These are phyloP conservation scores for Xylaria curta DNA, from an alignment of 495 filamentous ascomycete genomes.

Conservation along the genomic window DNA sequence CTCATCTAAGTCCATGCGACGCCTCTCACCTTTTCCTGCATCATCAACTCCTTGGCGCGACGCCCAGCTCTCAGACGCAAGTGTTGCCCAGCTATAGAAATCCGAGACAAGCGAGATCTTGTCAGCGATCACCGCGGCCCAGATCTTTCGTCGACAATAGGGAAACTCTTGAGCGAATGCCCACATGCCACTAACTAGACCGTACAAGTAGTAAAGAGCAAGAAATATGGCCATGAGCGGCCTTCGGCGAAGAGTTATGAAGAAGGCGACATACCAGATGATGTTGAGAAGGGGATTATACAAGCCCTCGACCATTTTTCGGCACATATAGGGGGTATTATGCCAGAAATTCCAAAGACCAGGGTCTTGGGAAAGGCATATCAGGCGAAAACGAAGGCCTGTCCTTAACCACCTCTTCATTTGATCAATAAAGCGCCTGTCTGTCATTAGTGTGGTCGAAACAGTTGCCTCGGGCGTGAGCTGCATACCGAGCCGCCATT, in stretches of 20 bases:
- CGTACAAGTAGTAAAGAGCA: conserved; percentile 9
- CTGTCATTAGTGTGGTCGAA: conserved; percentile 23
- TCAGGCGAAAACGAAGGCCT: conserved; percentile 30
- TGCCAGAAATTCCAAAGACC: conserved; percentile 12
- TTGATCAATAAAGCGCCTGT: conserved; percentile 24
- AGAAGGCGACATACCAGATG: conserved; percentile 9
- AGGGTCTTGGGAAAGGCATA: conserved; percentile 33
- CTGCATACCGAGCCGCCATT: conserved; percentile 37
- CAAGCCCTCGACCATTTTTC: conserved; percentile 31
- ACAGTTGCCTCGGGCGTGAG: conserved; percentile 29
- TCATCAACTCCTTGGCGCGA: not conserved
- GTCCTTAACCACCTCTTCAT: conserved; percentile 33
- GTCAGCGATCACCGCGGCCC: not conserved
- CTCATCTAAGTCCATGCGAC: not conserved
- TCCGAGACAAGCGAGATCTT: not conserved
- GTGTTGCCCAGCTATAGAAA: not conserved
- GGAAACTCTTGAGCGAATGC: conserved; percentile 1
- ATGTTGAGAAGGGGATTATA: conserved; percentile 1
- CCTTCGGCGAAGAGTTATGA: not conserved
- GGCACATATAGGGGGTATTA: conserved; percentile 28
- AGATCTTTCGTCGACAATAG: not conserved
- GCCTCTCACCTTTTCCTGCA: not conserved
- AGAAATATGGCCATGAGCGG: not conserved
- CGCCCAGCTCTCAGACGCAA: not conserved
- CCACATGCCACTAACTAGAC: not conserved